phyloP scores from a whole-genome alignment of 805 yeast species.

The Groenewaldozyma salmanticensis region DNA sequence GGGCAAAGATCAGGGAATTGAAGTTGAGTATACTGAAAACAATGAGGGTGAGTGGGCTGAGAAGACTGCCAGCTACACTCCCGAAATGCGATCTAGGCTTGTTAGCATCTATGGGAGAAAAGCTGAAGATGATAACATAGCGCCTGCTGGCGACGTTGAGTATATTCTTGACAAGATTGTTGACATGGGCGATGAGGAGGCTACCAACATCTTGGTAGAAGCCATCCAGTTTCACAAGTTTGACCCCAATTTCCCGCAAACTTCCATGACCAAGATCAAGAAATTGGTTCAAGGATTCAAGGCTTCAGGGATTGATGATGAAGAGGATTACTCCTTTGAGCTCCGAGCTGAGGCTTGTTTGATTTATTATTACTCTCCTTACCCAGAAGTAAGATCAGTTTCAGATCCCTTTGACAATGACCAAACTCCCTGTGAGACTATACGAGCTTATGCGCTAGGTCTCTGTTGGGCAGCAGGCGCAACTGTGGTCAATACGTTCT shows the following conservation, averaged over 20 bases:
- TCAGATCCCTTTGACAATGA: conserved; percentile 44
- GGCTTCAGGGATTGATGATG: conserved; percentile 7
- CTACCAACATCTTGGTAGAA: conserved; percentile 31
- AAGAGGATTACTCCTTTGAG: conserved; percentile 22
- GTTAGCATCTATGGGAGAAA: neutral
- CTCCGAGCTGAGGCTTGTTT: conserved; percentile 31
- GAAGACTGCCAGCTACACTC: no score
- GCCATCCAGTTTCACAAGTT: conserved; percentile 35
- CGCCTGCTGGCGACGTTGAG: conserved; percentile 6
- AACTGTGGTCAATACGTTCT: conserved; percentile 46
- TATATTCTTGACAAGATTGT: conserved; percentile 10
- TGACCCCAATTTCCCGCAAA: conserved; percentile 39
- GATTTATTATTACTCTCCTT: conserved; percentile 37
- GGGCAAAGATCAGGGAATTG: no score
- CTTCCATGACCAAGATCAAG: conserved; percentile 29
- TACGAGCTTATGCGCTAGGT: conserved; percentile 34
- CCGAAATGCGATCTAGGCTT: no score
- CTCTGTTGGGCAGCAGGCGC: conserved; percentile 40
- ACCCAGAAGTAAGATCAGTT: conserved; percentile 50
- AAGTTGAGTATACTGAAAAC: no score
- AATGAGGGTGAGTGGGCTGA: no score
- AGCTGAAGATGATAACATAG: conserved; percentile 4
- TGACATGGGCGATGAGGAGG: conserved; percentile 29
- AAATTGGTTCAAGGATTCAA: conserved; percentile 18
- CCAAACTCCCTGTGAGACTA: conserved; percentile 34